These are phyloP conservation scores for Zoysia pacifica DNA, from an alignment of 176 grass and related monocot species.

Conservation along the genomic window DNA sequence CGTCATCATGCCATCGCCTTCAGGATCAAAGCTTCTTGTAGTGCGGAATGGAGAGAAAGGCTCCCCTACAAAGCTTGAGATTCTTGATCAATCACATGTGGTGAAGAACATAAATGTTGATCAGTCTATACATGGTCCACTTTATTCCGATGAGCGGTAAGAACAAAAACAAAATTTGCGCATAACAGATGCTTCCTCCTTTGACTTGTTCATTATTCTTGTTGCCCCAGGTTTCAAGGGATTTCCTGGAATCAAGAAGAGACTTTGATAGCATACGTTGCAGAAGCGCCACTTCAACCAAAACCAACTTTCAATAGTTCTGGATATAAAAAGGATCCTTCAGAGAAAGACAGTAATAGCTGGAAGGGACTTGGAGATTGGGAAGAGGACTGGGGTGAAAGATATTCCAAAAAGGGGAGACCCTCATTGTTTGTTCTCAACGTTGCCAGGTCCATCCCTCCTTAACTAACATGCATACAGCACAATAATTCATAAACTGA, in stretches of 20 bases:
- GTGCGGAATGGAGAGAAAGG: constrained; percentile 60
- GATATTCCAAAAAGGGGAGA: constrained; percentile 61
- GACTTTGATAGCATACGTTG: constrained; percentile 57
- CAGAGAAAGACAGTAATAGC: constrained; percentile 47
- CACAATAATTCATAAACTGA: neutral
- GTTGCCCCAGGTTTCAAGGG: constrained; percentile 63
- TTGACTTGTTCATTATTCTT: constrained; percentile 3
- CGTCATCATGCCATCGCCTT: constrained; percentile 46
- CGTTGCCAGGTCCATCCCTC: constrained; percentile 49
- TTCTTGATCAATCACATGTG: constrained; percentile 47
- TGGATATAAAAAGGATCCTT: constrained; percentile 49
- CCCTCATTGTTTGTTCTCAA: constrained; percentile 67
- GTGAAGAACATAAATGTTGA: constrained; percentile 54
- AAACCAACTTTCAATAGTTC: constrained; percentile 42
- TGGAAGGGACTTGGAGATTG: constrained; percentile 67
- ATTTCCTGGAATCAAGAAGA: constrained; percentile 83
- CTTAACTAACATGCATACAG: neutral
- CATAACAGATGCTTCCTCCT: constrained; percentile 2
- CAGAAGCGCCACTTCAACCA: constrained; percentile 50
- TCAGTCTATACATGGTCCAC: constrained; percentile 54
- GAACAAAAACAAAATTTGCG: constrained; percentile 25
- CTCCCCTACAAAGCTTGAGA: constrained; percentile 58
- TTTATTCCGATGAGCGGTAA: constrained; percentile 67
- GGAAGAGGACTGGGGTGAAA: constrained; percentile 83
- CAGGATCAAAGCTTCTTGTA: constrained; percentile 57